These are phyloP conservation scores for Didymella pinodella DNA, from an alignment of 2,329 filamentous ascomycete species.

Conservation along the genomic window DNA sequence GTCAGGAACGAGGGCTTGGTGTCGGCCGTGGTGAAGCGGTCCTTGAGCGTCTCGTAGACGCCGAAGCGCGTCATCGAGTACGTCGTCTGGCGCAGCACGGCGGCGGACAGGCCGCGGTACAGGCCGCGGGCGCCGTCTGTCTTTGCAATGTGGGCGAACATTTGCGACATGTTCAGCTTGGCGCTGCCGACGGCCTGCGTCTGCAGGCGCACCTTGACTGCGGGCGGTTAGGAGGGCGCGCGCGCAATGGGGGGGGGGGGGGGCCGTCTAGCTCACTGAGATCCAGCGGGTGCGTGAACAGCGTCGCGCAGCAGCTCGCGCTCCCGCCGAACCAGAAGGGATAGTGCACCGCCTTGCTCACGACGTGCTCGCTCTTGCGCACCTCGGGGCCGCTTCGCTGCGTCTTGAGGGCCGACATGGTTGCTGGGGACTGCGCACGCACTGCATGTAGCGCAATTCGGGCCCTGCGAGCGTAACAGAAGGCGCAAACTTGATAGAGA, in stretches of 20 bases:
- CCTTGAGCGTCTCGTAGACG: slow-evolving; percentile 93
- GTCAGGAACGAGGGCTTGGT: slow-evolving; percentile 71
- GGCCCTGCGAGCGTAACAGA: slow-evolving; percentile 20
- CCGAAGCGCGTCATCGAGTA: slow-evolving; percentile 97
- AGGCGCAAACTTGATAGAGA: too few species aligned
- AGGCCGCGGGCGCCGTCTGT: slow-evolving; percentile 79
- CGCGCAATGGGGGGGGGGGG: neutral
- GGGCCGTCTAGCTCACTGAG: slow-evolving; percentile 68
- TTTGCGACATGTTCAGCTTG: slow-evolving; percentile 79
- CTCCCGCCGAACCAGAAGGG: slow-evolving; percentile 91
- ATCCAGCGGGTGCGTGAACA: slow-evolving; percentile 92
- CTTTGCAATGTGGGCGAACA: slow-evolving; percentile 81
- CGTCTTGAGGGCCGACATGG: slow-evolving; percentile 53
- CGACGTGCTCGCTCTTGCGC: slow-evolving; percentile 54
- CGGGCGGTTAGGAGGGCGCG: neutral
- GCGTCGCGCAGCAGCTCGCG: slow-evolving; percentile 88
- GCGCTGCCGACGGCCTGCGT: slow-evolving; percentile 75
- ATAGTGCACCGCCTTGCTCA: slow-evolving; percentile 55
- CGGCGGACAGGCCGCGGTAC: slow-evolving; percentile 90
- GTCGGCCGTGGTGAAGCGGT: slow-evolving; percentile 63
- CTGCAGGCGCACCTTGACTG: slow-evolving; percentile 79
- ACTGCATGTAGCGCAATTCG: slow-evolving; percentile 41
- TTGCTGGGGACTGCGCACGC: slow-evolving; percentile 23
- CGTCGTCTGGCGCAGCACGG: slow-evolving; percentile 87
- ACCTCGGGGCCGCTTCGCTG: slow-evolving; percentile 42